phyloP scores from a whole-genome alignment of 2,329 filamentous ascomycete genomes.

The Fusarium phyllophilum region DNA sequence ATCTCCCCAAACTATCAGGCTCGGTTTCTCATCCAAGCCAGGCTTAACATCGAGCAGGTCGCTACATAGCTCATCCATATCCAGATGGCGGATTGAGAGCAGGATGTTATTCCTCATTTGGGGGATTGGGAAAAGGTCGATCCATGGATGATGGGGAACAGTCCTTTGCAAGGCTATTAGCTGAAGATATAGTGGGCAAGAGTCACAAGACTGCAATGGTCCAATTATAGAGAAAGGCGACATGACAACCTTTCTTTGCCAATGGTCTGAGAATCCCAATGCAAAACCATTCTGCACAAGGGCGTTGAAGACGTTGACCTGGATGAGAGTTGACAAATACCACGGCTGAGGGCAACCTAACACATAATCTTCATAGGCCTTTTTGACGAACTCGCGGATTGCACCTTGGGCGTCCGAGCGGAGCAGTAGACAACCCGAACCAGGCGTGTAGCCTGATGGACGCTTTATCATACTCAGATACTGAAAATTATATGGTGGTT shows the following conservation, averaged over 20 bases:
- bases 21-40: not conserved
- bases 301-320: not conserved
- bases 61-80: not conserved
- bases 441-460: not conserved
- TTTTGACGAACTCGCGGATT: not conserved
- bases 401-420: not conserved
- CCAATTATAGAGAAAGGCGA: not conserved
- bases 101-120: not conserved
- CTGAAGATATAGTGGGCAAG: not conserved
- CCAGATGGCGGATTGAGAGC: not conserved
- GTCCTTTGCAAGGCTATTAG: not conserved
- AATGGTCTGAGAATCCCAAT: not conserved
- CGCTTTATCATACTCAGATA: not conserved
- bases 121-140: not conserved
- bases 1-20: not conserved
- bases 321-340: not conserved
- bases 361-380: not conserved
- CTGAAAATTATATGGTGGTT: not conserved
- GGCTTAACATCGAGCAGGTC: not conserved
- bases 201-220: not conserved
- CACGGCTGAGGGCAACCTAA: not conserved
- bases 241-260: not conserved
- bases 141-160: not conserved
- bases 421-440: not conserved
- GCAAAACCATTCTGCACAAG: not conserved